Base-by-base conservation (phyloP, 2,329 filamentous ascomycete species). In the Fusarium sp. region DNA sequence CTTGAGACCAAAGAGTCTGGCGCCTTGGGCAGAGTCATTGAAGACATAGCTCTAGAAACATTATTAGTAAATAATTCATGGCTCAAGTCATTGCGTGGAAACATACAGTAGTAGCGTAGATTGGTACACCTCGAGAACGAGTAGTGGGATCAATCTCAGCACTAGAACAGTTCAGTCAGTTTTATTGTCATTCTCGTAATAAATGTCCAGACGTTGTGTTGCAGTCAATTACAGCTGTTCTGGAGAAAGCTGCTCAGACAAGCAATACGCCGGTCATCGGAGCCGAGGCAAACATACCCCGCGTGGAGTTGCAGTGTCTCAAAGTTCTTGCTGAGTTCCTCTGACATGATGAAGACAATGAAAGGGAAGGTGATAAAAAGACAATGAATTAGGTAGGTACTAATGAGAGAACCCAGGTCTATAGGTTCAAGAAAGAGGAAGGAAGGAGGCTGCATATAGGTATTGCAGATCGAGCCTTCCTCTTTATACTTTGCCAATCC, bases 11-110 rank as follows among this genome's bases (percentile, higher is more conserved):
- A 99, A 99, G 43, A 99, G 90, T 80, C 94, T 90, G 59, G 96
- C 96, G 67, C 93, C 96, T 77, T 98, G 96, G 51, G 94, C 95
- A 54, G 93, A 97, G 84, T 98, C 93, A 88, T 98, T 92, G 88
- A 99, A 99, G 55, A 89, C 89, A 82, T 86, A 99, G 76, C 93
- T 97, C 92, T 94, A 72, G 27, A 30, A 23, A 3, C 4, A 20
- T 10, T 14, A 25, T 70, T 32, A 60, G 58, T 32, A 43, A 6
- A 30, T 16, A 13, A 32, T 49, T 34, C 20, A 47, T 34, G 40
- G 13, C 37, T 55, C 25, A 59, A 55, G 23, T 16, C 9, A 30
- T 21, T 20, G 16, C 20, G 8, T 32, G 41, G 34, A 23, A 55
- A 71, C 68, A 55, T 69, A 88, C 87, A n/a, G 91, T 95, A 7